Conservation (phyloP, 257 asterid genomes). For the Capsicum rhomboideum region DNA sequence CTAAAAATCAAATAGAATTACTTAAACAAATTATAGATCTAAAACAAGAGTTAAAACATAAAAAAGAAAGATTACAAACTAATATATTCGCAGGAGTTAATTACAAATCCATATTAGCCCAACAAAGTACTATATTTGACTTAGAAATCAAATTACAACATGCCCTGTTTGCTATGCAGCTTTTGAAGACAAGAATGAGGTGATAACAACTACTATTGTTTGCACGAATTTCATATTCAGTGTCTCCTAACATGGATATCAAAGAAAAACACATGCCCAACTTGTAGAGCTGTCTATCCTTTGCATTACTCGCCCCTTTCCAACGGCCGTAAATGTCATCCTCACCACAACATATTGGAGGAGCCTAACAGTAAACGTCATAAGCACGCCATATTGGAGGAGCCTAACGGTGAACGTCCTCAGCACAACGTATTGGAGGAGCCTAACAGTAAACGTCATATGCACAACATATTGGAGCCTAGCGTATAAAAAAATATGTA, state of each 20-base stretch:
- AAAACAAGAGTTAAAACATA: too few species aligned
- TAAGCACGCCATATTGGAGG: not conserved
- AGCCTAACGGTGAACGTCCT: not conserved
- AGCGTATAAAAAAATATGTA: too few species aligned
- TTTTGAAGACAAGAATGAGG: not conserved
- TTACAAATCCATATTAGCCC: too few species aligned
- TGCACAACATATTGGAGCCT: not conserved
- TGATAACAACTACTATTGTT: not conserved
- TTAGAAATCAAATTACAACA: too few species aligned
- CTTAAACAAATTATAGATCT: too few species aligned
- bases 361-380: not conserved
- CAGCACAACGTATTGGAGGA: not conserved
- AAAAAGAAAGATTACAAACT: too few species aligned
- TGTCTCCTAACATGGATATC: not conserved
- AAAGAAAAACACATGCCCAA: not conserved
- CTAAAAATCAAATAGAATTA: too few species aligned
- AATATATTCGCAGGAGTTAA: too few species aligned
- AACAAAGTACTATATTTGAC: too few species aligned
- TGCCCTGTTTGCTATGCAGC: not conserved
- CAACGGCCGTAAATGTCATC: not conserved
- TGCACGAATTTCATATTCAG: not conserved
- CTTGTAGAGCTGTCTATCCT: not conserved
- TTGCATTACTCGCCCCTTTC: not conserved
- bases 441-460: not conserved
- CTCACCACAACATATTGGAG: not conserved